Evolutionary conservation across 2,329 filamentous ascomycete species (phyloP), one percentile per base, ranked within the genome.

Genomic region (Pseudocercospora vitis): DNA sequence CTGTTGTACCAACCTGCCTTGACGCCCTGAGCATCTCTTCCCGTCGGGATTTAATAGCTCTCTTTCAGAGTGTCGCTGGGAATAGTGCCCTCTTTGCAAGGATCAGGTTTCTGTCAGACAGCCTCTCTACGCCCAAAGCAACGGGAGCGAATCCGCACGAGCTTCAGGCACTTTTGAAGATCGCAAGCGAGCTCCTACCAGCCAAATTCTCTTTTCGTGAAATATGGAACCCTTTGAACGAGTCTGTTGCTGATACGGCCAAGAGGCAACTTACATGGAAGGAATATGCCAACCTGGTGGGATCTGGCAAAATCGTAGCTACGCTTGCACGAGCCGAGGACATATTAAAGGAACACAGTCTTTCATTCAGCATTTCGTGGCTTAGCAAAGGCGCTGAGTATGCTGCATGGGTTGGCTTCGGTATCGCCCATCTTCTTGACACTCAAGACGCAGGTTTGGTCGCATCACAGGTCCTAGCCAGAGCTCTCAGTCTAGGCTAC

Each of bases 1-100:
- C 85, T 26, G 91, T 88, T 21, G 76, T 90, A 6, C 88, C 89
- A 1, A 88, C 91, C 66, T 95, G 92, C 71, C 97, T 94, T 92
- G 68, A 77, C 2, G 65, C 83, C 7, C 66, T 92, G n/a, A 56
- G 66, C 14, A 33, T 52, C 19, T 53, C 56, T 7, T 78, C 80
- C 32, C 62, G 76, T 1, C 69, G 73, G 33, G 70, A 81, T 2
- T 72, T 97, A 12, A 62, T 88, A 1, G 70, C 73, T 55, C 89
- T 85, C 65, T 73, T 99, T 4, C 79, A 79, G 52, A 96, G 85
- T 65, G 76, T 94, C 12, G 79, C 86, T 2, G 91, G 91, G 0
- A 70, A 96, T 26, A 92, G 90, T 57, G 87, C 88, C n/a, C 68
- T 91, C 23, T 69, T 91, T 7, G 78, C 84, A n/a, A 83, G 86